Conservation (phyloP, 78 protist species). For the Dictyostelium intermedium region DNA sequence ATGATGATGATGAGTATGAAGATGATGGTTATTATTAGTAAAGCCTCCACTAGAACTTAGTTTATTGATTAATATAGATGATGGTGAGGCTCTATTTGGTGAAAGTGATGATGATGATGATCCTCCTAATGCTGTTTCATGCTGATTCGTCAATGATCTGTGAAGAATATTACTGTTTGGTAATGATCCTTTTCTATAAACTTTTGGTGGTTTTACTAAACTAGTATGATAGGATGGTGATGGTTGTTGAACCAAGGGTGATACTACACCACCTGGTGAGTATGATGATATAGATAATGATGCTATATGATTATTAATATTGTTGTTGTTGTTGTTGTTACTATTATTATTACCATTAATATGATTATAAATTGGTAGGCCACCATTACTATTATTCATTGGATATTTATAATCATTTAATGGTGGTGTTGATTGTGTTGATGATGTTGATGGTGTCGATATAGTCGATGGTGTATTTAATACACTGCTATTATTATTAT, state of each 20-base stretch:
- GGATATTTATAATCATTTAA: neutral
- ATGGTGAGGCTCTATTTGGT: neutral
- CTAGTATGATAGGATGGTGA: conserved; percentile 21
- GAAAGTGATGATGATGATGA: neutral
- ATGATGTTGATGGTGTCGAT: conserved; percentile 14
- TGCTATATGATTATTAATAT: neutral
- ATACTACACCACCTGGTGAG: conserved; percentile 9
- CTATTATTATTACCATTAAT: neutral
- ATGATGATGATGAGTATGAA: neutral
- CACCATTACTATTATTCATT: neutral
- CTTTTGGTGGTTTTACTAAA: neutral
- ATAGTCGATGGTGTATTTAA: neutral
- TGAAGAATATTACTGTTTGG: neutral
- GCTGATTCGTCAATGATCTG: neutral
- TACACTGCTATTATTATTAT: neutral
- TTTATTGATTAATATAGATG: neutral
- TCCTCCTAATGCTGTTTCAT: neutral
- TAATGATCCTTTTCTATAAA: neutral
- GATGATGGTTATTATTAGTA: neutral
- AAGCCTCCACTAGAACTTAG: neutral
- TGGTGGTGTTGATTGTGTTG: conserved; percentile 1
- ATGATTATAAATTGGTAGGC: neutral
- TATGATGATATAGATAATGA: conserved; percentile 8
- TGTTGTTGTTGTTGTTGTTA: neutral
- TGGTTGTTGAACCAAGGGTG: conserved; percentile 8